phyloP scores from a whole-genome alignment of 306 rosid species.

The Citrullus mucosospermus region DNA sequence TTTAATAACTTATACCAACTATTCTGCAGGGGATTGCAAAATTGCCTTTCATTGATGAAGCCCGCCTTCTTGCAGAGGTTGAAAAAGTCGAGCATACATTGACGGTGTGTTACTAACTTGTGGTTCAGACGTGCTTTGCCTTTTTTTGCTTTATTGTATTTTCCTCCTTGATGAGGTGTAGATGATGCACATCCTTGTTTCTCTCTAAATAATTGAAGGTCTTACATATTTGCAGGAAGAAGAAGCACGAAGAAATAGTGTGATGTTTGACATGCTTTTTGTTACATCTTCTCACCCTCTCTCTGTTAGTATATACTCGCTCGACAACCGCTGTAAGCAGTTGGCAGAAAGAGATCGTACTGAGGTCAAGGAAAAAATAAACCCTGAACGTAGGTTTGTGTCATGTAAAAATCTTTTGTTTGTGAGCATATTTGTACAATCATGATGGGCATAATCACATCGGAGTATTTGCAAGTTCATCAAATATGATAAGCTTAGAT shows the following conservation, averaged over 20 bases:
- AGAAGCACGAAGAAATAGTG: conserved; percentile 61
- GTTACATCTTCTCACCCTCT: conserved; percentile 90
- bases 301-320: conserved; percentile 89
- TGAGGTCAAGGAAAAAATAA: conserved; percentile 56
- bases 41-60: conserved; percentile 92
- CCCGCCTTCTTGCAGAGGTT: conserved; percentile 81
- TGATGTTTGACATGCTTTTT: conserved; percentile 80
- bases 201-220: not conserved
- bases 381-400: conserved; percentile 70
- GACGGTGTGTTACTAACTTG: conserved; percentile 37
- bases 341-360: conserved; percentile 55
- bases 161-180: not conserved
- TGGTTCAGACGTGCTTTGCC: not conserved
- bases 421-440: not conserved
- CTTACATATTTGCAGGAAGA: conserved; percentile 33
- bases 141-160: not conserved
- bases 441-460: not conserved
- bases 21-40: conserved; percentile 79
- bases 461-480: not conserved
- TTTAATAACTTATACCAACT: conserved; percentile 12
- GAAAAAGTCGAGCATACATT: conserved; percentile 49
- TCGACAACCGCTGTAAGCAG: conserved; percentile 65
- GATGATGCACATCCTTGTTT: not conserved
- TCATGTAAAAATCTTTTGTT: not conserved
- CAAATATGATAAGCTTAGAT: not conserved